Evolutionary conservation across 2,329 filamentous ascomycete genomes (phyloP), one percentile per base, ranked within the genome.

Genomic region (Fusarium tupiense): DNA sequence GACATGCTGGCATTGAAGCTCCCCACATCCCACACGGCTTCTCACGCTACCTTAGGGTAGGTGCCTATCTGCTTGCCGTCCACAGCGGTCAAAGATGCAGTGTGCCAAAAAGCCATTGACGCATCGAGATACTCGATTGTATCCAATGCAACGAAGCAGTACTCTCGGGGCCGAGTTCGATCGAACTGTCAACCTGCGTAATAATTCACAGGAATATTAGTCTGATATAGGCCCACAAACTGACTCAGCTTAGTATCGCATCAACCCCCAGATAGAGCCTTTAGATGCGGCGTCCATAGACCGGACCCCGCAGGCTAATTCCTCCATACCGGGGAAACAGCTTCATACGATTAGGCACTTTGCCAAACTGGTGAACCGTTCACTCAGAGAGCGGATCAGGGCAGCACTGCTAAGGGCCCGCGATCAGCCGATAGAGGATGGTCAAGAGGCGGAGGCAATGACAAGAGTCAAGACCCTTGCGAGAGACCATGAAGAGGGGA

Each of bases 251-350:
- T 69, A 71, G 60, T 73, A 70, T 54, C 62, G 67, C 49, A 47
- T 29, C 46, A 31, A 49, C 35, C 56, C 54, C 53, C 47, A 61
- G 53, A 73, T 70, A 59, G 31, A 67, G 40, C 52, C 47, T 33
- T 47, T 69, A 44, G 50, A 61, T 56, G 52, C 43, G 65, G 65
- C 37, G 58, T 64, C 61, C 57, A 67, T 73, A 50, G 70, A 69
- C 63, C 59, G 61, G 66, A 74, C 76, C 76, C 76, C 76, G 61
- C 76, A 76, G 65, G 65, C 67, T 57, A 64, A 56, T 68, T 59
- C 57, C 58, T 64, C 58, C 47, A 65, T 35, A 49, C 41, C 56
- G 60, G 60, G 67, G 66, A 70, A 70, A 47, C 46, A 70, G 61
- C 65, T 71, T 61, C 58, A 61, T 70, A 54, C 49, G 56, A 69